phyloP scores from a whole-genome alignment of 176 grass and related monocot species.

The Urochloa ruziziensis region DNA sequence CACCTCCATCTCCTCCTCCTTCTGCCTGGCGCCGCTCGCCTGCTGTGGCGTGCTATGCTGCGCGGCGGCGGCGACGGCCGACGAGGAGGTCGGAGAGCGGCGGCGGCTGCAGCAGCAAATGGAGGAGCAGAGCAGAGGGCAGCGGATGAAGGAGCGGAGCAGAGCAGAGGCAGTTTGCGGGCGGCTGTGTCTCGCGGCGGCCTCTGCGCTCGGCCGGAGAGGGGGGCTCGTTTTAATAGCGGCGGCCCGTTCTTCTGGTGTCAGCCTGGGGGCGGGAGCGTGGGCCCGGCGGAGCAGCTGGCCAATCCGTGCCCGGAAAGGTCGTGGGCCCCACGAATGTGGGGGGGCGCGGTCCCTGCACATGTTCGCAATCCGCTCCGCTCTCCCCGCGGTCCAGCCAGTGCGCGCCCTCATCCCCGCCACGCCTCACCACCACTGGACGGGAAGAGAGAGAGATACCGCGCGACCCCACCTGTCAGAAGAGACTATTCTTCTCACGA shows the following conservation, averaged over 20 bases:
- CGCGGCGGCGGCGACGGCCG: neutral
- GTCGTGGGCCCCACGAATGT: conserved; percentile 29
- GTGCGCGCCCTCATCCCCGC: neutral
- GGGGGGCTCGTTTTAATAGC: conserved; percentile 30
- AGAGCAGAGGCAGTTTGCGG: neutral
- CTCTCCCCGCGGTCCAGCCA: neutral
- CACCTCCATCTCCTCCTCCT: conserved; percentile 20
- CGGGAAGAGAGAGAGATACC: no score
- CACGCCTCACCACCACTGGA: neutral
- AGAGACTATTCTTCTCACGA: neutral
- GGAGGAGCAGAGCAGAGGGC: neutral
- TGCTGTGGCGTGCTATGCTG: neutral
- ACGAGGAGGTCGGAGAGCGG: neutral
- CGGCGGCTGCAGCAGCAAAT: neutral
- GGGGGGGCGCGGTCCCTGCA: neutral
- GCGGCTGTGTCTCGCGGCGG: conserved; percentile 4
- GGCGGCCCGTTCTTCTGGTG: neutral
- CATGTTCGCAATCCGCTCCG: conserved; percentile 16
- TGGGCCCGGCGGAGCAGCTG: conserved; percentile 40
- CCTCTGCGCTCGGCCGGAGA: neutral
- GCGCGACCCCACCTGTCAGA: neutral
- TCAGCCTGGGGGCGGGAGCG: neutral
- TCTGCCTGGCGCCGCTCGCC: neutral
- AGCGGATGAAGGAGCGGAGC: neutral
- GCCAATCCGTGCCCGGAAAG: conserved; percentile 51